Evolutionary conservation across 768 basidiomycete species (phyloP).

Genomic region (Tylopilus plumbeoviolaceoides): DNA sequence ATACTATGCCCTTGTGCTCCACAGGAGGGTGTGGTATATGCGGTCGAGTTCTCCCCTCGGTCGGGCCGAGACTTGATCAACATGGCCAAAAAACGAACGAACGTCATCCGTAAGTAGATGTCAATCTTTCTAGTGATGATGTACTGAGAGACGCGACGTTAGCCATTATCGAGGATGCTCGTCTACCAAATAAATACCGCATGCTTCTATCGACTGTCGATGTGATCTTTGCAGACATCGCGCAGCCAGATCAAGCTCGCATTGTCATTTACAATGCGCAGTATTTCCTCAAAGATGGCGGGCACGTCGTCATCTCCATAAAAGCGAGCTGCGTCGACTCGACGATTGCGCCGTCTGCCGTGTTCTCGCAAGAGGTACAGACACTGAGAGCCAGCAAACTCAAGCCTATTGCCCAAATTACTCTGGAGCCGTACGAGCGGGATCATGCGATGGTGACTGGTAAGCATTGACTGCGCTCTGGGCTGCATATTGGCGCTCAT

Average conservation of each 20-base stretch:
- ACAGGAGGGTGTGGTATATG: slow-evolving; percentile 94
- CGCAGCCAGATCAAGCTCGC: slow-evolving; percentile 98
- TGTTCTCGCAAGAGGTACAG: slow-evolving; percentile 88
- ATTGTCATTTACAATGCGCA: slow-evolving; percentile 92
- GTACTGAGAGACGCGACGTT: slow-evolving; percentile 2
- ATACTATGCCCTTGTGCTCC: slow-evolving; percentile 1
- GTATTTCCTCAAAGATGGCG: slow-evolving; percentile 91
- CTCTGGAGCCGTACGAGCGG: slow-evolving; percentile 89
- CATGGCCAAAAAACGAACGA: slow-evolving; percentile 99
- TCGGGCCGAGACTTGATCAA: slow-evolving; percentile 97
- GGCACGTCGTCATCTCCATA: slow-evolving; percentile 94
- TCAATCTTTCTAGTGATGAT: not conserved
- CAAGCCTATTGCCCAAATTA: slow-evolving; percentile 95
- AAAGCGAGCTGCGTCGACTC: slow-evolving; percentile 99
- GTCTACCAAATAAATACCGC: slow-evolving; percentile 93
- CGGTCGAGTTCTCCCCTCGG: slow-evolving; percentile 95
- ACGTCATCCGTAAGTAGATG: slow-evolving; percentile 83
- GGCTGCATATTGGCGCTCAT: not conserved
- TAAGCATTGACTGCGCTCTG: slow-evolving; percentile 29
- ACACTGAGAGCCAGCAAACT: slow-evolving; percentile 71
- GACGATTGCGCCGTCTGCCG: slow-evolving; percentile 82
- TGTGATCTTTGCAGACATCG: slow-evolving; percentile 97
- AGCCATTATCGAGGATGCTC: slow-evolving; percentile 98
- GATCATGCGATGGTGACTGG: slow-evolving; percentile 90
- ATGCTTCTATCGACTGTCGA: slow-evolving; percentile 96